Percentiles rank a stretch among this genome's conserved stretches.
These are phyloP conservation scores for Begonia masoniana DNA, from an alignment of 306 rosid genomes.

Conservation along the genomic window DNA sequence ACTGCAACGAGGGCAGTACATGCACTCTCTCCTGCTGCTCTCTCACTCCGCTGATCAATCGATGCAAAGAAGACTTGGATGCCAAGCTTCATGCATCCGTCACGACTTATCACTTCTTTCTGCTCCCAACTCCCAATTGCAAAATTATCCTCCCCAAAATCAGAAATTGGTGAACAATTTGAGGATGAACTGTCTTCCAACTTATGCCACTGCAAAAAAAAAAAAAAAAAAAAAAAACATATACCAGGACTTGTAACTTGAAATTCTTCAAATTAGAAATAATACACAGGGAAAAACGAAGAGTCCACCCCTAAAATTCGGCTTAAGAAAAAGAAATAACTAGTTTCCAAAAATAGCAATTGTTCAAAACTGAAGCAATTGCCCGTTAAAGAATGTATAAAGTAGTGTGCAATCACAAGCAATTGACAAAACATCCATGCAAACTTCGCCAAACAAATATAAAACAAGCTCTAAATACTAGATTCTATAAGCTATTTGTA, in stretches of 20 bases:
- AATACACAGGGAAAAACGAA: too few relatives aligned
- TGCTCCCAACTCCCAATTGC: conserved; percentile 91
- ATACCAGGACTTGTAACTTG: too few relatives aligned
- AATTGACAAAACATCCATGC: too few relatives aligned
- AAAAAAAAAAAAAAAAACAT: too few relatives aligned
- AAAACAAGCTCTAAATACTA: too few relatives aligned
- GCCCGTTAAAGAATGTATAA: not conserved
- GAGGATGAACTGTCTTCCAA: conserved; percentile 72
- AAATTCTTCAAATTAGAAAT: too few relatives aligned
- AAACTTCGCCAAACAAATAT: too few relatives aligned
- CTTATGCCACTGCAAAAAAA: conserved; percentile 39
- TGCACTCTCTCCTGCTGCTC: conserved; percentile 99
- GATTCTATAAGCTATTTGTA: too few relatives aligned
- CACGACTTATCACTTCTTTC: conserved; percentile 80
- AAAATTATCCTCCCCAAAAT: conserved; percentile 93
- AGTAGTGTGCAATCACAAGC: not conserved
- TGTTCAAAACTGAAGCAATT: too few relatives aligned
- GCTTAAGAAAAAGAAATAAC: too few relatives aligned
- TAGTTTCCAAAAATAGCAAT: too few relatives aligned
- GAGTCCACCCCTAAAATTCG: too few relatives aligned
- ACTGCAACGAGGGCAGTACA: conserved; percentile 97
- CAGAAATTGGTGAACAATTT: conserved; percentile 71
- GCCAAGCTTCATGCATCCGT: conserved; percentile 81
- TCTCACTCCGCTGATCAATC: conserved; percentile 92
- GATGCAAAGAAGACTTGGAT: conserved; percentile 90